A percentile compares a stretch with the other conserved stretches of the same genome.
Evolutionary conservation across 441 rosid species (phyloP).

Genomic region (Populus hybrid): DNA sequence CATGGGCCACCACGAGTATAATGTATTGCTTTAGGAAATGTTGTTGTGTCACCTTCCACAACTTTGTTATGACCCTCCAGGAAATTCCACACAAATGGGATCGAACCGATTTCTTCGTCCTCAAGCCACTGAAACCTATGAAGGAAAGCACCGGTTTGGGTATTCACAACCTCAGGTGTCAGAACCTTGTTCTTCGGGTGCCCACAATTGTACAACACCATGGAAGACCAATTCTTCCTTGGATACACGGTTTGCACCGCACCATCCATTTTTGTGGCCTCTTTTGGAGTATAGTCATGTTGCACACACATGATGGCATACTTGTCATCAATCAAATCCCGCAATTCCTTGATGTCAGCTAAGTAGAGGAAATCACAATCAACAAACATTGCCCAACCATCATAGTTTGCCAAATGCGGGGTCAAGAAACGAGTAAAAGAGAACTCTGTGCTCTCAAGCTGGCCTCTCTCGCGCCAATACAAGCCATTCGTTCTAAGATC

Average conservation of each 20-base stretch:
- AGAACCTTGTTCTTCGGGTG: constrained; percentile 83
- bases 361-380: constrained; percentile 94
- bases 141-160: constrained; percentile 68
- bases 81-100: constrained; percentile 88
- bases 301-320: constrained; percentile 94
- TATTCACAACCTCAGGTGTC: constrained; percentile 58
- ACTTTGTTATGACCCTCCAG: constrained; percentile 91
- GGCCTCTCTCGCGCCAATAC: constrained; percentile 77
- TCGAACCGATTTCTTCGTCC: constrained; percentile 80
- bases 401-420: constrained; percentile 63
- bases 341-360: constrained; percentile 69
- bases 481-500: constrained; percentile 65
- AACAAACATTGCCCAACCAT: constrained; percentile 98
- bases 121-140: constrained; percentile 95
- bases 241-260: constrained; percentile 93
- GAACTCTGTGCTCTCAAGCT: constrained; percentile 90
- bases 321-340: constrained; percentile 74
- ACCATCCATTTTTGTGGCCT: constrained; percentile 96
- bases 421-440: constrained; percentile 36
- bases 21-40: constrained; percentile 79
- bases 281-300: constrained; percentile 88
- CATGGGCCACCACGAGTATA: constrained; percentile 97
- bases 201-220: constrained; percentile 92
- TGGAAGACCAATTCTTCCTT: constrained; percentile 97
- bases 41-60: constrained; percentile 53